phyloP scores from a whole-genome alignment of 1,284 basidiomycete species.

The Thelephora terrestris region DNA sequence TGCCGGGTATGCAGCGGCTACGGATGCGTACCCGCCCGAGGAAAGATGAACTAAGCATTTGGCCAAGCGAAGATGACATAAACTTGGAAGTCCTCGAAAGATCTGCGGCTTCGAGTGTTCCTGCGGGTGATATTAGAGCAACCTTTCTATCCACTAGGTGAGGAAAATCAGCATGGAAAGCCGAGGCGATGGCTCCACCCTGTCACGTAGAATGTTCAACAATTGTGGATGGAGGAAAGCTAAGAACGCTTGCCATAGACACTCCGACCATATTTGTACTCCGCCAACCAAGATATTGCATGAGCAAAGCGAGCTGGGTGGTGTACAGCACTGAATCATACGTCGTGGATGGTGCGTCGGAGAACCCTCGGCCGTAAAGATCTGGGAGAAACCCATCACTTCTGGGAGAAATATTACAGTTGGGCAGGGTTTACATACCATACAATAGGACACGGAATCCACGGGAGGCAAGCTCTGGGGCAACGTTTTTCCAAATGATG shows the following conservation, averaged over 20 bases:
- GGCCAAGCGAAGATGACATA: slow-evolving; percentile 61
- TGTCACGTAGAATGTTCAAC: slow-evolving; percentile 20
- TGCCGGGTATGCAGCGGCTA: slow-evolving; percentile 1
- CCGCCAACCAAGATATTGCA: slow-evolving; percentile 67
- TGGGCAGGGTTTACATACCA: slow-evolving; percentile 29
- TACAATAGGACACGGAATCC: slow-evolving; percentile 71
- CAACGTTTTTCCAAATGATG: slow-evolving; percentile 65
- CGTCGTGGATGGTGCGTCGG: slow-evolving; percentile 57
- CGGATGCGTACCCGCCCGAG: slow-evolving; percentile 41
- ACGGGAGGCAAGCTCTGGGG: slow-evolving; percentile 44
- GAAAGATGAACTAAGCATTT: slow-evolving; percentile 47
- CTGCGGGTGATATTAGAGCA: slow-evolving; percentile 55
- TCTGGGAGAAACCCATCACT: slow-evolving; percentile 30
- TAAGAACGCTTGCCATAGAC: slow-evolving; percentile 51
- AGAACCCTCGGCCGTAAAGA: slow-evolving; percentile 72
- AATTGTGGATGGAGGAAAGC: not conserved
- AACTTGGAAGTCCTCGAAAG: slow-evolving; percentile 61
- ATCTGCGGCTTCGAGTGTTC: slow-evolving; percentile 57
- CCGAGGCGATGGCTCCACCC: slow-evolving; percentile 64
- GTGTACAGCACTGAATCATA: slow-evolving; percentile 58
- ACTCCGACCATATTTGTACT: slow-evolving; percentile 54
- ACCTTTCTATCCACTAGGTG: slow-evolving; percentile 54
- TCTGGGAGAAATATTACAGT: no score
- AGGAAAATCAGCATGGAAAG: slow-evolving; percentile 62
- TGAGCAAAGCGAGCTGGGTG: slow-evolving; percentile 67